Evolutionary conservation across 495 filamentous ascomycete species (phyloP).

Genomic region (Penicillium canariense): DNA sequence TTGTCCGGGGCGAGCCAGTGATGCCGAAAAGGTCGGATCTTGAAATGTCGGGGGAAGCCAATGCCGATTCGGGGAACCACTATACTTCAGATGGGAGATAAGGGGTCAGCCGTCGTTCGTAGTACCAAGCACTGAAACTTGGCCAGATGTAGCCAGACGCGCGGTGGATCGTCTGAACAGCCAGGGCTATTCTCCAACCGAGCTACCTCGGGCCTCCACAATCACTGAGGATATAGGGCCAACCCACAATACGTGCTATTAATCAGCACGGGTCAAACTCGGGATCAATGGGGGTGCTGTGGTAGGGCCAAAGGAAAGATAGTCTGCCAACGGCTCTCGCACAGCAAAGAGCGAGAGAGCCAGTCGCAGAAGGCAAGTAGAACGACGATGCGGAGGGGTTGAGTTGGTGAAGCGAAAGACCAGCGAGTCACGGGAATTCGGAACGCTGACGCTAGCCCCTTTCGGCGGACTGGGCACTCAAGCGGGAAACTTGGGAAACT

Average conservation of each 20-base stretch:
- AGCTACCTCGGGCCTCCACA: constrained; percentile 22
- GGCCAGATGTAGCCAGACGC: neutral
- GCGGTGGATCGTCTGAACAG: neutral
- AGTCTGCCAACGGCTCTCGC: constrained; percentile 6
- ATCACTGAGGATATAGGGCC: constrained; percentile 13
- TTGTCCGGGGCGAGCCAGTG: constrained; percentile 12
- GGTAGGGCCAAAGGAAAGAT: neutral
- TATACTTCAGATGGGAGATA: neutral
- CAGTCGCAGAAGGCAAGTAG: neutral
- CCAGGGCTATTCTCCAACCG: neutral
- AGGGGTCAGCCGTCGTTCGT: neutral
- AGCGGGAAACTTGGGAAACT: constrained; percentile 3
- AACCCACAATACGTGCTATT: constrained; percentile 28
- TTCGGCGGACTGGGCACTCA: constrained; percentile 23
- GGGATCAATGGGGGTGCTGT: neutral
- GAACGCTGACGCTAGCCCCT: constrained; percentile 20
- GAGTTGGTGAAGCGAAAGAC: constrained; percentile 30
- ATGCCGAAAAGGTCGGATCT: constrained; percentile 1
- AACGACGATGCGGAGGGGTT: constrained; percentile 27
- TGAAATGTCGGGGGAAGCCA: constrained; percentile 1
- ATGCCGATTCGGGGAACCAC: constrained; percentile 5
- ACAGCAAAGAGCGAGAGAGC: constrained; percentile 1
- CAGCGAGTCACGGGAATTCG: constrained; percentile 33
- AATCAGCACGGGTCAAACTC: constrained; percentile 12
- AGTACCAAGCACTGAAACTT: neutral